phyloP scores from a whole-genome alignment of 805 yeast genomes.

The Candida pini region DNA sequence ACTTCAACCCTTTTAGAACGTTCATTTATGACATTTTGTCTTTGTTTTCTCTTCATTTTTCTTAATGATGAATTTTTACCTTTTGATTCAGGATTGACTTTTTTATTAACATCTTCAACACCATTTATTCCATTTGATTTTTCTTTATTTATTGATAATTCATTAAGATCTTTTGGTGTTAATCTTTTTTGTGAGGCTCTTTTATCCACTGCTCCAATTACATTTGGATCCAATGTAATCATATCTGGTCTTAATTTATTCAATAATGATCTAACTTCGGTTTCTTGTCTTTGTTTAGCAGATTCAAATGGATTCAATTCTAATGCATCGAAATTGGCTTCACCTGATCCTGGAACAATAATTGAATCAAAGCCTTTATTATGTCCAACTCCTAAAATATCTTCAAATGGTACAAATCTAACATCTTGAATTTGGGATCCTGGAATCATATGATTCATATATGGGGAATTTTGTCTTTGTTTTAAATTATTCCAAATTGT shows the following conservation, averaged over 20 bases:
- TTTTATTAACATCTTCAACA: slow-evolving; percentile 46
- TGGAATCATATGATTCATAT: slow-evolving; percentile 84
- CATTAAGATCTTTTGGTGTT: slow-evolving; percentile 52
- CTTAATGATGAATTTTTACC: slow-evolving; percentile 83
- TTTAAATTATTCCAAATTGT: slow-evolving; percentile 84
- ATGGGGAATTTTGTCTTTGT: slow-evolving; percentile 70
- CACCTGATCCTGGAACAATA: slow-evolving; percentile 95
- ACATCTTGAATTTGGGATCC: slow-evolving; percentile 66
- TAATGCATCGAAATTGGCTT: slow-evolving; percentile 92
- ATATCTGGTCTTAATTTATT: slow-evolving; percentile 91
- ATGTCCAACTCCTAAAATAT: slow-evolving; percentile 89
- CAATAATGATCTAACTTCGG: slow-evolving; percentile 78
- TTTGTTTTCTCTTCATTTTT: slow-evolving; percentile 74
- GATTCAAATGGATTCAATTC: slow-evolving; percentile 92
- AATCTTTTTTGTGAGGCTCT: slow-evolving; percentile 59
- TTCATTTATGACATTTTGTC: slow-evolving; percentile 79
- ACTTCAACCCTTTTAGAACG: slow-evolving; percentile 73
- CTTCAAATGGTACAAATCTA: slow-evolving; percentile 90
- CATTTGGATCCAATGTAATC: slow-evolving; percentile 83
- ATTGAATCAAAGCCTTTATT: slow-evolving; percentile 72
- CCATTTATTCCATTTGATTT: slow-evolving; percentile 33
- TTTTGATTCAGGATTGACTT: slow-evolving; percentile 61
- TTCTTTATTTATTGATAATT: slow-evolving; percentile 28
- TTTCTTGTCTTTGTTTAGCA: slow-evolving; percentile 87
- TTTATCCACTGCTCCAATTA: slow-evolving; percentile 78